A percentile compares a stretch with the other conserved stretches of the same genome.
These are phyloP conservation scores for Phoma sp. DNA, from an alignment of 2,329 filamentous ascomycete species.

Conservation along the genomic window DNA sequence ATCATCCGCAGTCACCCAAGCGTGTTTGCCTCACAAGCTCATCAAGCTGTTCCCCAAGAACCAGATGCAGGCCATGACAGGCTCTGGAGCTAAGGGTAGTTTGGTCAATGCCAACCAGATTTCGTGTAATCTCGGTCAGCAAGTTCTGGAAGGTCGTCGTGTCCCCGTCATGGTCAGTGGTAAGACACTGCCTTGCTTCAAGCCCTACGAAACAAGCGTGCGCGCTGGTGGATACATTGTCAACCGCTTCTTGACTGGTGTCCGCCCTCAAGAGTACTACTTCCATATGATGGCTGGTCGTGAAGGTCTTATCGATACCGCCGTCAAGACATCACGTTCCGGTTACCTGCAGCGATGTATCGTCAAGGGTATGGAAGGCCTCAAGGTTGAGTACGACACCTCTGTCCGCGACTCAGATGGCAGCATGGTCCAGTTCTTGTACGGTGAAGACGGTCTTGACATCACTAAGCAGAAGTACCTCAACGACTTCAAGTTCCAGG, in stretches of 20 bases:
- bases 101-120: conserved; percentile 96
- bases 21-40: conserved; percentile 81
- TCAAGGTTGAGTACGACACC: conserved; percentile 90
- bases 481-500: conserved; percentile 86
- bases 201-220: conserved; percentile 86
- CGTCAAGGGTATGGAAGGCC: conserved; percentile 97
- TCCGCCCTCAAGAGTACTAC: conserved; percentile 96
- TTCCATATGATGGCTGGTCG: conserved; percentile 99
- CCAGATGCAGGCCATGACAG: conserved; percentile 99
- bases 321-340: conserved; percentile 96
- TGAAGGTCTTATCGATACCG: conserved; percentile 98
- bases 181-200: conserved; percentile 94
- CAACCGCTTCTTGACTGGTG: conserved; percentile 96
- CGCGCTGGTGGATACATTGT: conserved; percentile 93
- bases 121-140: conserved; percentile 95
- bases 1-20: conserved; percentile 78
- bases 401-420: conserved; percentile 95
- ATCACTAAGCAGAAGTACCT: conserved; percentile 94
- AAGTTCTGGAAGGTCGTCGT: conserved; percentile 91
- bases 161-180: conserved; percentile 98
- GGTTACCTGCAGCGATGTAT: conserved; percentile 96
- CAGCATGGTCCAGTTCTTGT: conserved; percentile 91
- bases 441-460: conserved; percentile 95
- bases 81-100: conserved; percentile 92
- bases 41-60: conserved; percentile 94